Conservation (phyloP, 257 asterid species). For the Osmanthus fragrans region DNA sequence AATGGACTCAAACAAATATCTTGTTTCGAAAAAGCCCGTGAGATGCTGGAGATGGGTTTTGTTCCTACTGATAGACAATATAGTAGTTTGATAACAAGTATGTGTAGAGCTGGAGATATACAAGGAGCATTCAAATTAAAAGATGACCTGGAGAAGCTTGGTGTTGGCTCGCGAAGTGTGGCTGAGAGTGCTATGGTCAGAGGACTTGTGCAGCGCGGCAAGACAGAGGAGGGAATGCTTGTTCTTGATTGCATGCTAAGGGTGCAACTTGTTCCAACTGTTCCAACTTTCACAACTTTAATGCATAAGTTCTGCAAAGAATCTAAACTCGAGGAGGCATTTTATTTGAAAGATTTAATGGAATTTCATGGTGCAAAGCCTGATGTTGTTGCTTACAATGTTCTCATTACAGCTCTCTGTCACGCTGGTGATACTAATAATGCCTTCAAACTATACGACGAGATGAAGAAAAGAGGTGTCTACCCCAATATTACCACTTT, state of each 20-base stretch:
- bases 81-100: conserved; percentile 58
- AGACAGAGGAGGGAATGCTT: conserved; percentile 64
- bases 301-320: conserved; percentile 72
- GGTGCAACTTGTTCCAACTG: conserved; percentile 52
- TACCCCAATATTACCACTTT: conserved; percentile 71
- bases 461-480: conserved; percentile 66
- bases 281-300: conserved; percentile 72
- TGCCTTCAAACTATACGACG: conserved; percentile 67
- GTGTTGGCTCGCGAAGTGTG: conserved; percentile 41
- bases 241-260: conserved; percentile 64
- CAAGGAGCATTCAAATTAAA: conserved; percentile 55
- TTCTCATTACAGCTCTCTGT: conserved; percentile 68
- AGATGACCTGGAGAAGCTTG: conserved; percentile 57
- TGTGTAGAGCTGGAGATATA: conserved; percentile 73
- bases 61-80: conserved; percentile 62
- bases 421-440: conserved; percentile 36
- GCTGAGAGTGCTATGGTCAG: conserved; percentile 78
- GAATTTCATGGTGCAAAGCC: conserved; percentile 64
- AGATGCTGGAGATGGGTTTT: conserved; percentile 61
- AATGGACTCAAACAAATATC: conserved; percentile 60
- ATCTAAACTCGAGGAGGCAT: conserved; percentile 54
- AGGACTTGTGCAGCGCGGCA: conserved; percentile 71
- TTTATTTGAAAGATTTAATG: conserved; percentile 57
- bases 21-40: conserved; percentile 42
- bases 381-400: conserved; percentile 77